These are phyloP conservation scores for Pistacia integerrima DNA, from an alignment of 345 rosid species.

Conservation along the genomic window DNA sequence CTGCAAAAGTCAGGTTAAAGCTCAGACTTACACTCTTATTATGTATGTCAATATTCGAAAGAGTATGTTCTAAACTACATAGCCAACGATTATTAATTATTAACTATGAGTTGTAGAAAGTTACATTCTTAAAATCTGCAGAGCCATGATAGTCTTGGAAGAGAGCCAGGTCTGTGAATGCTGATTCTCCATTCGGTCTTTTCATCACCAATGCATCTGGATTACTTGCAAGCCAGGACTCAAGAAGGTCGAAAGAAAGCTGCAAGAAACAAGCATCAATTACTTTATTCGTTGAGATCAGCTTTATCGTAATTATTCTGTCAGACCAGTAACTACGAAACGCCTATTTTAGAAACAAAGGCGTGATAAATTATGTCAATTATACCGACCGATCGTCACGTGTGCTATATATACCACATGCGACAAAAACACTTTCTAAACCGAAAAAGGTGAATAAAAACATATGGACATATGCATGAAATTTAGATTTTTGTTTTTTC, in stretches of 20 bases:
- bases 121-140: constrained; percentile 71
- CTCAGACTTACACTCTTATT: not conserved
- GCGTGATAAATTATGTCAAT: not conserved
- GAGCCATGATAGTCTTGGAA: constrained; percentile 94
- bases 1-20: constrained; percentile 29
- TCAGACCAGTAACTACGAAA: too few species aligned
- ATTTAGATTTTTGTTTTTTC: too few species aligned
- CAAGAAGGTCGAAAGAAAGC: constrained; percentile 74
- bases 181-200: constrained; percentile 48
- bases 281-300: not conserved
- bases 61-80: not conserved
- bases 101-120: not conserved
- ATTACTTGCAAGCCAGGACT: constrained; percentile 68
- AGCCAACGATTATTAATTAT: not conserved
- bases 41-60: not conserved
- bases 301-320: too few species aligned
- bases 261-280: constrained; percentile 32
- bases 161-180: constrained; percentile 68
- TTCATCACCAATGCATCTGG: constrained; percentile 55
- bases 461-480: too few species aligned
- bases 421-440: not conserved
- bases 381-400: not conserved
- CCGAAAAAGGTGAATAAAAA: not conserved
- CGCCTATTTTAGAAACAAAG: not conserved
- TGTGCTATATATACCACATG: not conserved